Percentiles rank a stretch among this genome's conserved stretches.
Conservation (phyloP, 2,329 filamentous ascomycete species). For the Saccharata proteae region DNA sequence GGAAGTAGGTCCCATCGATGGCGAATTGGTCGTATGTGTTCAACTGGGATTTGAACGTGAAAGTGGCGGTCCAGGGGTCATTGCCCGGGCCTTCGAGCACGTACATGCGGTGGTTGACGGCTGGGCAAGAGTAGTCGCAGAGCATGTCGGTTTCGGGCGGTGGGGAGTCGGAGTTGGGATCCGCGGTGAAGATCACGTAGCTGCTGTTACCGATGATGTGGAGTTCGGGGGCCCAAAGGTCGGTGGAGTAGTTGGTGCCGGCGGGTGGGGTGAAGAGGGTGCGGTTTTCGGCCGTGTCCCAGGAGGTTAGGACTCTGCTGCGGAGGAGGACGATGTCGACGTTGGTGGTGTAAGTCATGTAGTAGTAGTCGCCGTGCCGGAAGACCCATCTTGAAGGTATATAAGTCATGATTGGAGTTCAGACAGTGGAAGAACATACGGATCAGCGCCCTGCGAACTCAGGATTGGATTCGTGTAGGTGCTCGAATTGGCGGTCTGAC, state of each 20-base stretch:
- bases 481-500: constrained; percentile 6
- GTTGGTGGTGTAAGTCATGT: constrained; percentile 33
- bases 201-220: constrained; percentile 35
- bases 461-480: constrained; percentile 37
- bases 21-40: constrained; percentile 42
- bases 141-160: constrained; percentile 36
- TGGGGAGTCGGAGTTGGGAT: constrained; percentile 34
- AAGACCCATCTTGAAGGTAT: constrained; percentile 26
- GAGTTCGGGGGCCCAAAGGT: constrained; percentile 40
- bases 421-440: constrained; percentile 16
- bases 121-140: constrained; percentile 37
- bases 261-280: constrained; percentile 30
- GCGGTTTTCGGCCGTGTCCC: constrained; percentile 32
- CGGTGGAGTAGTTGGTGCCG: constrained; percentile 32
- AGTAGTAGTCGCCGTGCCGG: constrained; percentile 30
- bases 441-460: constrained; percentile 30
- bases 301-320: constrained; percentile 30
- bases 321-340: constrained; percentile 32
- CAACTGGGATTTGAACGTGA: constrained; percentile 33
- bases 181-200: constrained; percentile 43
- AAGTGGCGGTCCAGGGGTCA: constrained; percentile 35
- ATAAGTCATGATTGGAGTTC: not conserved
- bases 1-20: constrained; percentile 42
- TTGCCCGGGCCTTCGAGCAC: constrained; percentile 31
- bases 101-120: constrained; percentile 38